Evolutionary conservation across 2,329 filamentous ascomycete genomes (phyloP).

Genomic region (Saccharata proteae): DNA sequence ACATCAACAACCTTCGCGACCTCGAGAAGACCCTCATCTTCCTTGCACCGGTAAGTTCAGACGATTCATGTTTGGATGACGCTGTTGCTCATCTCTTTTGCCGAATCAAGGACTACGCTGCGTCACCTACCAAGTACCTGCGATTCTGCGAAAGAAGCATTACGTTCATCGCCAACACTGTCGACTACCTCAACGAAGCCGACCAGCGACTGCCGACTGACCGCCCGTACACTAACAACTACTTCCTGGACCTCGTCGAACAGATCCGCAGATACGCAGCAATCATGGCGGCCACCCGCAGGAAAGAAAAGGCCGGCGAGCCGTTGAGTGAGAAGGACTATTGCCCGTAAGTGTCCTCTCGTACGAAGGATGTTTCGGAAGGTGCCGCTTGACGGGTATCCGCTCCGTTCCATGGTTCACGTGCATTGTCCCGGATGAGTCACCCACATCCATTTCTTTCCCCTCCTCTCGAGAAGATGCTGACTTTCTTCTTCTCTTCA

Average conservation of each 20-base stretch:
- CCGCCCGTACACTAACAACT: constrained; percentile 86
- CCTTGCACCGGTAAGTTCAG: constrained; percentile 78
- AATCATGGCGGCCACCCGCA: constrained; percentile 65
- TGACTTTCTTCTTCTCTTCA: constrained; percentile 18
- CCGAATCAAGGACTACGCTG: constrained; percentile 58
- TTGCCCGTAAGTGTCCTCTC: constrained; percentile 29
- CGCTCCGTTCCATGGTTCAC: neutral
- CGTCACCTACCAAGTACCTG: constrained; percentile 63
- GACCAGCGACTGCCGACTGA: constrained; percentile 78
- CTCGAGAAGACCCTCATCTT: constrained; percentile 88
- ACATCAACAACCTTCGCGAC: constrained; percentile 84
- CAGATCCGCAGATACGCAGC: constrained; percentile 85
- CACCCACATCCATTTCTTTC: neutral
- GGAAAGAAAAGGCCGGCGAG: constrained; percentile 48
- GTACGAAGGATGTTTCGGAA: constrained; percentile 1
- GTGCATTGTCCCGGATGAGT: constrained; percentile 13
- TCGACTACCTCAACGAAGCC: constrained; percentile 71
- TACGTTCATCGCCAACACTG: constrained; percentile 78
- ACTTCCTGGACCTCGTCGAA: constrained; percentile 91
- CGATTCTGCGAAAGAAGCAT: constrained; percentile 86
- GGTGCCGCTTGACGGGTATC: constrained; percentile 3
- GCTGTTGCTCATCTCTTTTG: constrained; percentile 52
- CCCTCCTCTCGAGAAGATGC: constrained; percentile 1
- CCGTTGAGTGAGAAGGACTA: constrained; percentile 39
- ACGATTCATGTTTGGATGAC: constrained; percentile 41